Percentiles rank a stretch among this genome's conserved stretches.
Conservation (phyloP, 306 rosid genomes). For the Ceratonia siliqua region DNA sequence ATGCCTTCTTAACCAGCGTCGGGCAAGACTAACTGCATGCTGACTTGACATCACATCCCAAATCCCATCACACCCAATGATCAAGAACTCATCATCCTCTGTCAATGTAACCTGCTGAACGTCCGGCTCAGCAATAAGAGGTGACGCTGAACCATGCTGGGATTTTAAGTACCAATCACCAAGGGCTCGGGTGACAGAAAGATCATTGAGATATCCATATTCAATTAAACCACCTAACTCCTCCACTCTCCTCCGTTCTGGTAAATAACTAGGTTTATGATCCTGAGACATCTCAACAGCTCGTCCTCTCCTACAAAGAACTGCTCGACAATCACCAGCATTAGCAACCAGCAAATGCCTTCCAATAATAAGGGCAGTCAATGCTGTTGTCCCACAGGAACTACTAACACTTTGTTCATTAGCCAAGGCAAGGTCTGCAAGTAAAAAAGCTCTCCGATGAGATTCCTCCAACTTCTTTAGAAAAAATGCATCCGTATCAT, state of each 20-base stretch:
- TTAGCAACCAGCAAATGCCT: constrained; percentile 80
- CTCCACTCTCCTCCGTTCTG: constrained; percentile 67
- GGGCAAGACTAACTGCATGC: constrained; percentile 73
- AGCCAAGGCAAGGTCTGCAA: constrained; percentile 75
- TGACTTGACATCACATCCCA: constrained; percentile 92
- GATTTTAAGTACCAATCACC: constrained; percentile 82
- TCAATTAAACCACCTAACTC: constrained; percentile 59
- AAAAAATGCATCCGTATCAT: constrained; percentile 46
- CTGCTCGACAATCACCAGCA: constrained; percentile 94
- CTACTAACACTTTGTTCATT: constrained; percentile 52
- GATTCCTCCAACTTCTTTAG: constrained; percentile 65
- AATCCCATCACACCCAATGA: constrained; percentile 84
- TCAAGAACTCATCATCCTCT: constrained; percentile 77
- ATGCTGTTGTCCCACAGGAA: constrained; percentile 81
- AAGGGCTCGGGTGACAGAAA: constrained; percentile 75
- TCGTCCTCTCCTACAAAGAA: constrained; percentile 67
- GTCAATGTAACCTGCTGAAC: constrained; percentile 59
- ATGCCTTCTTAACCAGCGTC: constrained; percentile 71
- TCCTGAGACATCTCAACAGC: constrained; percentile 83
- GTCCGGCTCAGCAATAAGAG: constrained; percentile 80
- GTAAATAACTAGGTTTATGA: constrained; percentile 64
- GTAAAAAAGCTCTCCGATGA: constrained; percentile 65
- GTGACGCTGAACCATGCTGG: constrained; percentile 64
- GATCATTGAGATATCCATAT: constrained; percentile 70
- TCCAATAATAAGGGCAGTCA: constrained; percentile 78